A percentile compares a stretch with the other conserved stretches of the same genome.
These are phyloP conservation scores for Kodamaea fungicola DNA, from an alignment of 1,139 yeast genomes.

Conservation along the genomic window DNA sequence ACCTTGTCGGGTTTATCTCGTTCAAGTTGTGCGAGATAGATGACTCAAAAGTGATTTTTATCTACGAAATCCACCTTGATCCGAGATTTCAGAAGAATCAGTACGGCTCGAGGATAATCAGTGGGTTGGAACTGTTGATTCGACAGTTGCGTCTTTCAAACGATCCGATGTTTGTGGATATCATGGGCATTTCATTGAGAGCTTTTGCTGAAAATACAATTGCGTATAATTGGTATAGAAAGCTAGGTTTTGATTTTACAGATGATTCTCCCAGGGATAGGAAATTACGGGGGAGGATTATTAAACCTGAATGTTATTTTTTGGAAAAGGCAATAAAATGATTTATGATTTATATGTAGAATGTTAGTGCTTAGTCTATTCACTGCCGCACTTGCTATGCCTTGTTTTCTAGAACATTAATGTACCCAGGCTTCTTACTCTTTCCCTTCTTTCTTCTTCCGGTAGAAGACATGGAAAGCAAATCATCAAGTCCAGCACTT, in stretches of 20 bases:
- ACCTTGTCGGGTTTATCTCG: conserved; percentile 42
- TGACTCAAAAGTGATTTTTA: conserved; percentile 37
- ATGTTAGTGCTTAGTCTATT: no score
- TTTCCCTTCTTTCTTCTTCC: conserved; percentile 54
- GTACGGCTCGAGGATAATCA: conserved; percentile 35
- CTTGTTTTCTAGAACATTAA: conserved; percentile 59
- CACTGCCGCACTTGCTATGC: no score
- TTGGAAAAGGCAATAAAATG: conserved; percentile 11
- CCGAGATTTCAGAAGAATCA: conserved; percentile 25
- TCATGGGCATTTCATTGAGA: conserved; percentile 41
- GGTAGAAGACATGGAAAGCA: conserved; percentile 47
- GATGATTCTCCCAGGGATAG: conserved; percentile 44
- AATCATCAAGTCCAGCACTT: conserved; percentile 63
- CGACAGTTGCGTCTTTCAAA: conserved; percentile 10
- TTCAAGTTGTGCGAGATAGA: conserved; percentile 35
- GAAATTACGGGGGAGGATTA: conserved; percentile 33
- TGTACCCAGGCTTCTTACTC: conserved; percentile 72
- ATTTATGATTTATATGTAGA: no score
- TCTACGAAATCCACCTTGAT: conserved; percentile 53
- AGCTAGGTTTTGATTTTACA: conserved; percentile 35
- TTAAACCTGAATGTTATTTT: conserved; percentile 42
- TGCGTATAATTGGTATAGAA: conserved; percentile 44
- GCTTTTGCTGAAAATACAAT: conserved; percentile 46
- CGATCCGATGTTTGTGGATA: conserved; percentile 7
- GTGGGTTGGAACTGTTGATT: conserved; percentile 25